Evolutionary conservation across 768 basidiomycete genomes (phyloP).

Genomic region (Rhizopogon rudus): DNA sequence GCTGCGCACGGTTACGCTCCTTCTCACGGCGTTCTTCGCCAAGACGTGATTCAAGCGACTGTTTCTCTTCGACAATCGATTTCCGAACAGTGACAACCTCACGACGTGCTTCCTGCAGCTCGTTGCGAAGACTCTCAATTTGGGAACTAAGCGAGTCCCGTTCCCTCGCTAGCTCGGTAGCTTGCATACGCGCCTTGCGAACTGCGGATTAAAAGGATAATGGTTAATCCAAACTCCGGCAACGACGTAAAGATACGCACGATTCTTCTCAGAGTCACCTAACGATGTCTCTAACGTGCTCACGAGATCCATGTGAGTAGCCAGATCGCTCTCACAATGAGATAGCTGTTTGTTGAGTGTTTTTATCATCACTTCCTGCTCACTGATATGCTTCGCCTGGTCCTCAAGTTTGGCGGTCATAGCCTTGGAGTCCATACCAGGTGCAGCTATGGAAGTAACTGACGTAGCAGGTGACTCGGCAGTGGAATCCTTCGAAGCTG

Average conservation of each 20-base stretch:
- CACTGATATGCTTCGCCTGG: slow-evolving; percentile 70
- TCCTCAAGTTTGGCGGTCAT: slow-evolving; percentile 57
- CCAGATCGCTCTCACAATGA: slow-evolving; percentile 90
- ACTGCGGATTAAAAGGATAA: slow-evolving; percentile 39
- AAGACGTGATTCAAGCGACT: slow-evolving; percentile 74
- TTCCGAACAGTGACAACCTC: slow-evolving; percentile 74
- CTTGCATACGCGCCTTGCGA: slow-evolving; percentile 91
- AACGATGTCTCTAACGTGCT: slow-evolving; percentile 79
- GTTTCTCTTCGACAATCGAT: slow-evolving; percentile 86
- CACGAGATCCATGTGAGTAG: slow-evolving; percentile 89
- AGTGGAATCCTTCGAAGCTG: slow-evolving; percentile 63
- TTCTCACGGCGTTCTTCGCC: slow-evolving; percentile 88
- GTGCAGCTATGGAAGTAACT: slow-evolving; percentile 38
- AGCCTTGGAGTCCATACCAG: slow-evolving; percentile 48
- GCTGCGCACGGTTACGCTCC: slow-evolving; percentile 82
- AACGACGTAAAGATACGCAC: slow-evolving; percentile 43
- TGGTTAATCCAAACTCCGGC: slow-evolving; percentile 5
- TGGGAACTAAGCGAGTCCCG: slow-evolving; percentile 69
- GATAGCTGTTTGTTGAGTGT: slow-evolving; percentile 89
- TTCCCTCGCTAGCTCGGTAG: slow-evolving; percentile 83
- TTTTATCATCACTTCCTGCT: slow-evolving; percentile 89
- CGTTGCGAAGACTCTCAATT: slow-evolving; percentile 61
- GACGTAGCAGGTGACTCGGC: slow-evolving; percentile 67
- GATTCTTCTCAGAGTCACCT: slow-evolving; percentile 89
- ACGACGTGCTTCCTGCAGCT: slow-evolving; percentile 72